phyloP scores from a whole-genome alignment of 306 rosid genomes.

The Cicer yamashitae region DNA sequence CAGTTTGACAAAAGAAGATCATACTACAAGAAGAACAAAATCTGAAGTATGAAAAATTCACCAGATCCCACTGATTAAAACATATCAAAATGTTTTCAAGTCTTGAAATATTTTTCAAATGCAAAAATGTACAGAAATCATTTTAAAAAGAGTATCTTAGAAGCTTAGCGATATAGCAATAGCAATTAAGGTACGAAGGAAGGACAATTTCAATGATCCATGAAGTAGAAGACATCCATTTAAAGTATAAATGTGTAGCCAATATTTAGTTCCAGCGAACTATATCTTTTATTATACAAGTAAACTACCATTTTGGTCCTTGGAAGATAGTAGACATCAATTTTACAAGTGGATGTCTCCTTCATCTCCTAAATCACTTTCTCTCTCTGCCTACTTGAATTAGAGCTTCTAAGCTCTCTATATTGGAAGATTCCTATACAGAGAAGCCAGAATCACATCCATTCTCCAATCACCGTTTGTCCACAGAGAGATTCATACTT shows the following conservation, averaged over 20 bases:
- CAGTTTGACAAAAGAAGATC: not conserved
- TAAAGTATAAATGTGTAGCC: not conserved
- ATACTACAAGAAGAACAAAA: conserved; percentile 4
- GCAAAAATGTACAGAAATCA: not conserved
- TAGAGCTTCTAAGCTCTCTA: not conserved
- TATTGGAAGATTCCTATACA: not conserved
- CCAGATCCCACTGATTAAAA: not conserved
- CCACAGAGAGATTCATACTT: not conserved
- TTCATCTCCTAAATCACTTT: conserved; percentile 13
- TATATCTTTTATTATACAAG: not conserved
- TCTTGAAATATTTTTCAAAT: not conserved
- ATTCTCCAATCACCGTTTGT: conserved; percentile 4
- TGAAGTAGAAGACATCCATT: conserved; percentile 2
- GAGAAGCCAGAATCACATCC: conserved; percentile 1
- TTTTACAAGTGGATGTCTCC: conserved; percentile 10
- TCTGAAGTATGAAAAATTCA: not conserved
- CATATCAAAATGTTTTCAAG: not conserved
- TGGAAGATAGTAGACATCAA: conserved; percentile 6
- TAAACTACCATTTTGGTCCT: not conserved
- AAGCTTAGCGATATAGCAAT: not conserved
- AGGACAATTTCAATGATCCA: not conserved
- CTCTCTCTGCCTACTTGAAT: conserved; percentile 25
- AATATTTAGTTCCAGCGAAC: not conserved
- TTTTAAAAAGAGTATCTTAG: not conserved
- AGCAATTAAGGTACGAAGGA: not conserved